Evolutionary conservation across 164 flowering plant species (phyloP).

Genomic region (Vitis riparia): DNA sequence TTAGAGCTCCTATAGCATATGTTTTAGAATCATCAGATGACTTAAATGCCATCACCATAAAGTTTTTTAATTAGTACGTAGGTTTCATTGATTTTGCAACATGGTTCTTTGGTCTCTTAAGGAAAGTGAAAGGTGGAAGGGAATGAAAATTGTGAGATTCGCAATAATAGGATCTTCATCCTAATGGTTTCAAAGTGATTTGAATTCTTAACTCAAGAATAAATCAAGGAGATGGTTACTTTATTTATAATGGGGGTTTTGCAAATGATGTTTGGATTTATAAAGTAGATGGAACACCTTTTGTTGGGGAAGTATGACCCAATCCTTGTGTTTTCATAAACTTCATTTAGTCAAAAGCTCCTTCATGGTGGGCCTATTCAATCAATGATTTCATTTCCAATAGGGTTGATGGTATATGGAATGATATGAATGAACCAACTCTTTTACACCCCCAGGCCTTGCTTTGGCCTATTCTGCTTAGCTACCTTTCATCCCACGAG

Average conservation of each 20-base stretch:
- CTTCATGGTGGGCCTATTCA: slow-evolving; percentile 89
- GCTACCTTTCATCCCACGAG: too few relatives aligned
- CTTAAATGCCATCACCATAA: too few relatives aligned
- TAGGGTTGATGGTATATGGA: slow-evolving; percentile 99
- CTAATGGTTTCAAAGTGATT: slow-evolving; percentile 81
- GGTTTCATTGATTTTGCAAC: too few relatives aligned
- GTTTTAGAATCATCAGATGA: too few relatives aligned
- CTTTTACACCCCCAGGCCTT: slow-evolving; percentile 27
- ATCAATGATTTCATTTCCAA: slow-evolving; percentile 77
- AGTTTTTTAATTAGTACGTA: too few relatives aligned
- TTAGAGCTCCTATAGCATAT: too few relatives aligned
- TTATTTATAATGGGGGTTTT: slow-evolving; percentile 80
- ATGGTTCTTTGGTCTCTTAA: too few relatives aligned
- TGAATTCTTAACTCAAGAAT: slow-evolving; percentile 99
- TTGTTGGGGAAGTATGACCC: slow-evolving; percentile 92
- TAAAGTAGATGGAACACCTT: slow-evolving; percentile 72
- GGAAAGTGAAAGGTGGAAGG: too few relatives aligned
- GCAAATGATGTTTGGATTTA: slow-evolving; percentile 71
- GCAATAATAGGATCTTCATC: slow-evolving; percentile 48
- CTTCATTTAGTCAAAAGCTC: slow-evolving; percentile 69
- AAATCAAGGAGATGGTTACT: slow-evolving; percentile 77
- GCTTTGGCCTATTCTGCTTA: too few relatives aligned
- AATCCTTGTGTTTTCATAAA: slow-evolving; percentile 97
- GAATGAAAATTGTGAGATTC: too few relatives aligned
- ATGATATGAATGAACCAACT: slow-evolving; percentile 98